Evolutionary conservation across 352 stramenopile species (phyloP).

Genomic region (Phytophthora hibernalis): DNA sequence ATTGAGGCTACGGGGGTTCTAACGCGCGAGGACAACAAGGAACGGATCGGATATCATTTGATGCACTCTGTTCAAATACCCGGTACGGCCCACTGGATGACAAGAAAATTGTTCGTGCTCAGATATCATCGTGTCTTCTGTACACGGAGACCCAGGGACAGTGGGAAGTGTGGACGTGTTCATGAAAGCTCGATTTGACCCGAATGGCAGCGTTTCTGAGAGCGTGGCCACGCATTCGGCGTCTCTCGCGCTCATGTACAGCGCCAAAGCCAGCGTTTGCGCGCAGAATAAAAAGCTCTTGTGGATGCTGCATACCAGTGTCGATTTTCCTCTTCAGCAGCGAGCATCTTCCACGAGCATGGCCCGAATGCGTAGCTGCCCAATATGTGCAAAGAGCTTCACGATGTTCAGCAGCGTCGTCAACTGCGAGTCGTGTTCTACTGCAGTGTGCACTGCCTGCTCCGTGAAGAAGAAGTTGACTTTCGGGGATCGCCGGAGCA

Average conservation of each 20-base stretch:
- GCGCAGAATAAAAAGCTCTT: slow-evolving; percentile 54
- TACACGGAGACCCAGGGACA: slow-evolving; percentile 36
- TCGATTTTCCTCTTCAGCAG: slow-evolving; percentile 13
- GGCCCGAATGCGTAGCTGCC: slow-evolving; percentile 26
- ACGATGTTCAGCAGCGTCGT: slow-evolving; percentile 33
- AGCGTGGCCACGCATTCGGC: slow-evolving; percentile 34
- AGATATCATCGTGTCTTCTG: slow-evolving; percentile 48
- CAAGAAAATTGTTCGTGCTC: slow-evolving; percentile 42
- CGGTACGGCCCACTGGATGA: slow-evolving; percentile 42
- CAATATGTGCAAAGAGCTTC: slow-evolving; percentile 41
- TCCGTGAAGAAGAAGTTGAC: slow-evolving; percentile 42
- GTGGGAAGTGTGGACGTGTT: slow-evolving; percentile 40
- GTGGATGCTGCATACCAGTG: slow-evolving; percentile 39
- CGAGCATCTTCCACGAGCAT: slow-evolving; percentile 20
- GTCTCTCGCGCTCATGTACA: slow-evolving; percentile 38
- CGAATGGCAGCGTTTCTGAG: slow-evolving; percentile 33
- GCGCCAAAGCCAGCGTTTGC: slow-evolving; percentile 30
- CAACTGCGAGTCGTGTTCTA: slow-evolving; percentile 38
- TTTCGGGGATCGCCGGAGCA: slow-evolving; percentile 30
- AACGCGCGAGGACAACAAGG: slow-evolving; percentile 27
- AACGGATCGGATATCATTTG: slow-evolving; percentile 55
- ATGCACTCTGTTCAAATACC: slow-evolving; percentile 55
- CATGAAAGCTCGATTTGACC: slow-evolving; percentile 44
- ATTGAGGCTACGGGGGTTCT: slow-evolving; percentile 51
- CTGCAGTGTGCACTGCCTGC: slow-evolving; percentile 35